Evolutionary conservation across 139 green algal genomes (phyloP).

Genomic region (Volvox africanus): DNA sequence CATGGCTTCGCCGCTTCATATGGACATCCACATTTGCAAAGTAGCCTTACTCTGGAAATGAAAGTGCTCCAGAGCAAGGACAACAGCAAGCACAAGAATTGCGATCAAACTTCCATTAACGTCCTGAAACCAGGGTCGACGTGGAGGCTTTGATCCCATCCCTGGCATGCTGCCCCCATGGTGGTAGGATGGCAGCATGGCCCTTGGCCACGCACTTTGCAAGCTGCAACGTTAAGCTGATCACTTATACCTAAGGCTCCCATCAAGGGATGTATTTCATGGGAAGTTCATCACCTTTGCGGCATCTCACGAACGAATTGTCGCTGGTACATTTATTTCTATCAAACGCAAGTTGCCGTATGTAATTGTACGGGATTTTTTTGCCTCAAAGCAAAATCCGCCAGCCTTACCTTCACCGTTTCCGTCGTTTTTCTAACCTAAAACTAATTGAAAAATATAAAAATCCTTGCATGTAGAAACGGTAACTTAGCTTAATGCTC

Average conservation of each 20-base stretch:
- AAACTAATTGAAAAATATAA: too few species aligned
- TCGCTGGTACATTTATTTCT: too few species aligned
- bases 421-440: too few species aligned
- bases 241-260: too few species aligned
- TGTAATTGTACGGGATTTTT: too few species aligned
- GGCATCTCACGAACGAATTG: too few species aligned
- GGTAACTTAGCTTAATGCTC: constrained; percentile 4
- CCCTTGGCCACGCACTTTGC: background rate
- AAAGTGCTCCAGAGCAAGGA: constrained; percentile 28
- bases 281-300: too few species aligned
- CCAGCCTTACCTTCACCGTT: too few species aligned
- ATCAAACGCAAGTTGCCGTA: too few species aligned
- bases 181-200: constrained; percentile 20
- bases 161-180: constrained; percentile 16
- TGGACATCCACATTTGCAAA: too few species aligned
- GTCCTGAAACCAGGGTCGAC: background rate
- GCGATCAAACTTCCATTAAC: background rate
- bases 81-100: background rate
- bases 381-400: too few species aligned
- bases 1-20: too few species aligned
- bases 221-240: background rate
- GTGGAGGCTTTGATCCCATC: background rate
- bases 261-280: background rate
- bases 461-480: background rate
- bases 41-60: constrained; percentile 24